Base-by-base conservation (phyloP, 1,284 basidiomycete species). In the Mycena citricolor region DNA sequence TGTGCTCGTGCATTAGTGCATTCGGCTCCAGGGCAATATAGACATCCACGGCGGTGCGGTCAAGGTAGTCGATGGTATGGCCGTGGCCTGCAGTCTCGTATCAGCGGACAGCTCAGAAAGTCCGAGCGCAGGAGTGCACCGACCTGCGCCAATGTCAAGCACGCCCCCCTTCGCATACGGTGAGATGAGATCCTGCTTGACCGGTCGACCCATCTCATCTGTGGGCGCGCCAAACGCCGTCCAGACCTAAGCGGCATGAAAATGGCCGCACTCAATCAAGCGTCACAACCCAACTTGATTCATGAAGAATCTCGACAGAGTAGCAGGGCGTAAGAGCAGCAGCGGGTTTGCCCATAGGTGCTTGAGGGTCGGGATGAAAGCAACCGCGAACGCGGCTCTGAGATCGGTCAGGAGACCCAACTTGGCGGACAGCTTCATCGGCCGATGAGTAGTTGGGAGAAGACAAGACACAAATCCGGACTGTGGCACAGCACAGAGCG, bases 11-110 rank as follows among this genome's bases (percentile, higher is more conserved):
- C 82, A 87, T 86, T 49, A 64, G 61, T 4, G 48, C 39, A 53
- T 86, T 87, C 10, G 85, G 83, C 55, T 87, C 84, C 8, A 88
- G 60, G 1, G 83, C 84, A 39, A 86, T 62, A 52, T 87, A 87
- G 57, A 69, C 76, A 0, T 74, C 73, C 22, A 86, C 79, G 29
- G 64, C 67, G 1, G 54, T 49, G n/a, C 57, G 65, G 49, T 84
- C 71, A 23, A 88, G 71, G 54, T 87, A 86, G 10, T 67, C 65
- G 5, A 70, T 64, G 0, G 74, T 77, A 57, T 85, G 82, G 0
- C 85, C 84, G 44, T 77, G 67, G 0, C 81, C 83, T 83, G 40
- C 30, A 8, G 29, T 21, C 32, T 24, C 23, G 13, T 25, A 16
- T 29, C 11, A 20, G 12, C 24, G 20, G 16, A 10, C 4, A 4